Base-by-base conservation (phyloP, 23 red algal species). In the Chondrus crispus region DNA sequence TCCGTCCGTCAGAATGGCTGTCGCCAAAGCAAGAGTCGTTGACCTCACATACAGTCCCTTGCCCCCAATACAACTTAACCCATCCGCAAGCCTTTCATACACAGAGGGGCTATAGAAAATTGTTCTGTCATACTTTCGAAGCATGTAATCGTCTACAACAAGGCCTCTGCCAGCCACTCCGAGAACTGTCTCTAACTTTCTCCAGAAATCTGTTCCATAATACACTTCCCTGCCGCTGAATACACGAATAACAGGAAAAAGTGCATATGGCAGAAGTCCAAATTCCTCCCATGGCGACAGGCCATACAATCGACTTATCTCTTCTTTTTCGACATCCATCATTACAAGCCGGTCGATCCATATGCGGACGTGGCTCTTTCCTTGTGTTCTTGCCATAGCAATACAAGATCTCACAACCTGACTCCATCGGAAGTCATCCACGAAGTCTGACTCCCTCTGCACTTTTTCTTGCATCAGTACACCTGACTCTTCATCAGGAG, bases 131-230 rank as follows among this genome's bases (percentile, higher is more conserved):
- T 80, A 80, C 29, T 80, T 38, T 44, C 74, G 74, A 13, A 80
- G 40, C 74, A 80, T 80, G 28, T 80, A 80, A 46, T 80, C 74
- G 49, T 80, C 74, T 28, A 80, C 74, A 14, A 80, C 74, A 46
- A 80, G 41, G 19, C 74, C 74, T 24, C 39, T 80, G 44, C 74
- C 74, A 13, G 74, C 74, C 44, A 80, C 74, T 5, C 74, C 74
- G 13, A 80, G 36, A 14, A 80, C 74, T 28, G 74, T 80, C 47
- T 80, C 74, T 14, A 80, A 46, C 44, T 80, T 80, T 45, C 74
- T 80, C 74, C 74, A 80, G 44, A 80, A 80, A 24, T 80, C 74
- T 24, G 74, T 80, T 14, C 74, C 74, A 28, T 45, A 80, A 11
- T 26, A 38, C 4, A 44, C 41, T 45, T 80, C 74, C 18, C 29